Evolutionary conservation across 768 basidiomycete species (phyloP), one percentile per base, ranked within the genome.

Genomic region (Suillus bovinus): DNA sequence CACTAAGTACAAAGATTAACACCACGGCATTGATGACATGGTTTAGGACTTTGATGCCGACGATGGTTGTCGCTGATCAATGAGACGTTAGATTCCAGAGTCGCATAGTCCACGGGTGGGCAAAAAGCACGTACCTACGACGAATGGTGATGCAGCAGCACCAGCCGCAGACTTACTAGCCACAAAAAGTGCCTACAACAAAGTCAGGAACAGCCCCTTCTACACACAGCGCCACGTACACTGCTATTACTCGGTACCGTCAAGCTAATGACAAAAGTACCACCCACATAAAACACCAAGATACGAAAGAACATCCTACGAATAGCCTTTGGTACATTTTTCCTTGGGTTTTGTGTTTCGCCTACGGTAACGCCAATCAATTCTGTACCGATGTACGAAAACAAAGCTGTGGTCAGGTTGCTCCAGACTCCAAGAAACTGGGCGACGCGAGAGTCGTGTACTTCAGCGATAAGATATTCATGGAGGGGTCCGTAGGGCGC

Each of bases 21-120:
- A 81, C 72, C 68, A 78, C 73, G 60, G 71, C 69, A 63, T 77
- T 76, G 68, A 76, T 74, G 62, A 75, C 76, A 64, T 75, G 75
- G 38, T 80, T 79, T 8, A 84, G 76, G 42, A 73, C 76, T 62
- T 77, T 81, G 74, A 85, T 81, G 42, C 81, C 80, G 9, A 81
- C 78, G 39, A 72, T 68, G 58, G 66, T 62, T 60, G 78, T 78
- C 60, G 81, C 81, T 65, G 52, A 55, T 65, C 58, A 55, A 44
- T 49, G 59, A 61, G 34, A 52, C 11, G 29, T 52, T 52, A 81
- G 77, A 59, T 79, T 78, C 68, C 79, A 82, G 38, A 77, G 72
- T 58, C 73, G 72, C 24, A 69, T 67, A 22, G 71, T 63, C 61
- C 77, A 75, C 58, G 71, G 72, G 59, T 70, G 65, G 46, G 64